These are phyloP conservation scores for Phyllosticta citriasiana DNA, from an alignment of 2,329 filamentous ascomycete species.

Conservation along the genomic window DNA sequence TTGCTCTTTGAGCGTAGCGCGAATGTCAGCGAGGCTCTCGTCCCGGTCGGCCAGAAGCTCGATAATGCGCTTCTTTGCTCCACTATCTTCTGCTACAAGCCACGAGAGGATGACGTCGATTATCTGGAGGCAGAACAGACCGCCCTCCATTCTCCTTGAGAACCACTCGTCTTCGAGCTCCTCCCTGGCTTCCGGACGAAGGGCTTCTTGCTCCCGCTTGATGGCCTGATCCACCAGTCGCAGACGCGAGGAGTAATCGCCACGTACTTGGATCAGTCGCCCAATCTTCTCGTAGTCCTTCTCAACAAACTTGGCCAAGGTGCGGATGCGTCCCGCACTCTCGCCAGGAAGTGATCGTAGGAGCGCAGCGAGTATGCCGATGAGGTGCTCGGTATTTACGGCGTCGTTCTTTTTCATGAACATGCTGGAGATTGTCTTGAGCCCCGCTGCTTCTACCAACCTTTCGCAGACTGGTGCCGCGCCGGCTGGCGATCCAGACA, in stretches of 20 bases:
- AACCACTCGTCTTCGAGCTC: slow-evolving; percentile 58
- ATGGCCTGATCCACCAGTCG: slow-evolving; percentile 54
- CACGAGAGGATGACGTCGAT: slow-evolving; percentile 81
- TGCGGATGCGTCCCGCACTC: slow-evolving; percentile 68
- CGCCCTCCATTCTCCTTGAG: slow-evolving; percentile 67
- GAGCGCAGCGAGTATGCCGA: slow-evolving; percentile 76
- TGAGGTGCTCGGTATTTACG: slow-evolving; percentile 63
- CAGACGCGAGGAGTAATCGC: slow-evolving; percentile 58
- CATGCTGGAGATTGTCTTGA: slow-evolving; percentile 75
- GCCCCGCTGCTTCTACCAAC: slow-evolving; percentile 70
- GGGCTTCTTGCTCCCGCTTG: slow-evolving; percentile 48
- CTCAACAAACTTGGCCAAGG: slow-evolving; percentile 89
- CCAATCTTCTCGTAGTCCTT: slow-evolving; percentile 81
- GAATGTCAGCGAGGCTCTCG: slow-evolving; percentile 54
- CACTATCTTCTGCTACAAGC: slow-evolving; percentile 81
- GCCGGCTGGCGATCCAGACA: slow-evolving; percentile 19
- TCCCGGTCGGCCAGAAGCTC: slow-evolving; percentile 57
- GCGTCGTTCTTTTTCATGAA: slow-evolving; percentile 75
- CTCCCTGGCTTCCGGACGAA: slow-evolving; percentile 50
- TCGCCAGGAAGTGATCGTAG: slow-evolving; percentile 69
- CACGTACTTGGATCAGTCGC: slow-evolving; percentile 60
- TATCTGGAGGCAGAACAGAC: slow-evolving; percentile 71
- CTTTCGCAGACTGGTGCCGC: slow-evolving; percentile 55
- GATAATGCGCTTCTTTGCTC: slow-evolving; percentile 56
- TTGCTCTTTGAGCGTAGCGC: slow-evolving; percentile 59